Evolutionary conservation across 1,284 basidiomycete species (phyloP).

Genomic region (Leccinum glutinopallens): DNA sequence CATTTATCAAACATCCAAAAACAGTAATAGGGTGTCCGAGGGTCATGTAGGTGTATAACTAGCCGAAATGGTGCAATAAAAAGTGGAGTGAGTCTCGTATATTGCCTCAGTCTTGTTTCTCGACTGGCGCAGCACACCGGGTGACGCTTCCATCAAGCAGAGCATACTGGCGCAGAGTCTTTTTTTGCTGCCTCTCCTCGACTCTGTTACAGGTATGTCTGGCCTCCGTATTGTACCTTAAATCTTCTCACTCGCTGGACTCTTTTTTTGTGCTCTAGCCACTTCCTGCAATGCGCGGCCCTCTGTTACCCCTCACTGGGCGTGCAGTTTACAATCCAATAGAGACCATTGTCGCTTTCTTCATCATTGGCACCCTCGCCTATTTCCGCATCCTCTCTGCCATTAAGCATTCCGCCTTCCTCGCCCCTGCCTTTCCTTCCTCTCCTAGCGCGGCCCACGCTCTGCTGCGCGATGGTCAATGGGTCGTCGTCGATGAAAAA

Average conservation of each 20-base stretch:
- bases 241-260: background rate
- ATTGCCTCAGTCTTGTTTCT: background rate
- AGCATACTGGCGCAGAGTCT: background rate
- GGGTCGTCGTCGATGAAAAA: slow-evolving; percentile 55
- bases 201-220: background rate
- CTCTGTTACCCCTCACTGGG: slow-evolving; percentile 62
- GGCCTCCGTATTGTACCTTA: background rate
- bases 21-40: slow-evolving; percentile 25
- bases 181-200: background rate
- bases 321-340: slow-evolving; percentile 70
- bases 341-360: slow-evolving; percentile 88
- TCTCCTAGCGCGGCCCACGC: slow-evolving; percentile 57
- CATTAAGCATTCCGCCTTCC: slow-evolving; percentile 76
- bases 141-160: background rate
- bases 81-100: slow-evolving; percentile 33
- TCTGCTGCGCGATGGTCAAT: slow-evolving; percentile 51
- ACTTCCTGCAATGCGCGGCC: slow-evolving; percentile 46
- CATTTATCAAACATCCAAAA: slow-evolving; percentile 5
- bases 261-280: background rate
- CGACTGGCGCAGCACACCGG: background rate
- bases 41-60: slow-evolving; percentile 18
- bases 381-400: slow-evolving; percentile 91
- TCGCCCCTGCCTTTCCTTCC: slow-evolving; percentile 53
- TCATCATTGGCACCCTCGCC: slow-evolving; percentile 83
- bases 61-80: slow-evolving; percentile 27